These are phyloP conservation scores for Globisporangium alternatum DNA, from an alignment of 352 stramenopile genomes.

Conservation along the genomic window DNA sequence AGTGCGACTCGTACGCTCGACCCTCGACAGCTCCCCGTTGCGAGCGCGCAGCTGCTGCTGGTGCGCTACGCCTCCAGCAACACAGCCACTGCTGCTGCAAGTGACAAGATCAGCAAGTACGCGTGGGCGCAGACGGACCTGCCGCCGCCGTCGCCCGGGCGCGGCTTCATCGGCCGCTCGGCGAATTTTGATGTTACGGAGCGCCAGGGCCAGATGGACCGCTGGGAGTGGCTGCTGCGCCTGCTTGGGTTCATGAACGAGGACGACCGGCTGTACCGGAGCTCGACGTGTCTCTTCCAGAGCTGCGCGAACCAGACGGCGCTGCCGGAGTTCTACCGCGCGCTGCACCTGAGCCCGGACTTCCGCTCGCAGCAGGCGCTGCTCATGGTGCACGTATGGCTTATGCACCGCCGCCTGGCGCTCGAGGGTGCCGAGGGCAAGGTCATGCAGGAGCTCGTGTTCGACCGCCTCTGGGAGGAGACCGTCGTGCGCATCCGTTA, in stretches of 20 bases:
- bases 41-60: slow-evolving; percentile 16
- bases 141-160: slow-evolving; percentile 71
- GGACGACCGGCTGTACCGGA: slow-evolving; percentile 71
- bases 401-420: slow-evolving; percentile 93
- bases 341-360: slow-evolving; percentile 62
- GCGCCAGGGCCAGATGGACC: slow-evolving; percentile 50
- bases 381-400: slow-evolving; percentile 95
- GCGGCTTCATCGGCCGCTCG: slow-evolving; percentile 63
- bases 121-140: slow-evolving; percentile 77
- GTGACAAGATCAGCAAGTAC: slow-evolving; percentile 37
- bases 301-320: slow-evolving; percentile 84
- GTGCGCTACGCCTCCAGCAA: slow-evolving; percentile 24
- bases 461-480: slow-evolving; percentile 97
- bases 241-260: slow-evolving; percentile 87
- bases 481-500: slow-evolving; percentile 91
- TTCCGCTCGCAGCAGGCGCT: slow-evolving; percentile 93
- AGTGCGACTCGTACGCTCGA: background rate
- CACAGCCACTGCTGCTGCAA: slow-evolving; percentile 12
- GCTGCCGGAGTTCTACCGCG: slow-evolving; percentile 66
- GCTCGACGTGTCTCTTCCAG: slow-evolving; percentile 75
- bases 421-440: slow-evolving; percentile 73
- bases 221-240: slow-evolving; percentile 82
- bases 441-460: slow-evolving; percentile 94
- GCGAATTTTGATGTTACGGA: slow-evolving; percentile 84
- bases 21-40: background rate